phyloP scores from a whole-genome alignment of 23 red algal species.

The Pyropia yezoensis region DNA sequence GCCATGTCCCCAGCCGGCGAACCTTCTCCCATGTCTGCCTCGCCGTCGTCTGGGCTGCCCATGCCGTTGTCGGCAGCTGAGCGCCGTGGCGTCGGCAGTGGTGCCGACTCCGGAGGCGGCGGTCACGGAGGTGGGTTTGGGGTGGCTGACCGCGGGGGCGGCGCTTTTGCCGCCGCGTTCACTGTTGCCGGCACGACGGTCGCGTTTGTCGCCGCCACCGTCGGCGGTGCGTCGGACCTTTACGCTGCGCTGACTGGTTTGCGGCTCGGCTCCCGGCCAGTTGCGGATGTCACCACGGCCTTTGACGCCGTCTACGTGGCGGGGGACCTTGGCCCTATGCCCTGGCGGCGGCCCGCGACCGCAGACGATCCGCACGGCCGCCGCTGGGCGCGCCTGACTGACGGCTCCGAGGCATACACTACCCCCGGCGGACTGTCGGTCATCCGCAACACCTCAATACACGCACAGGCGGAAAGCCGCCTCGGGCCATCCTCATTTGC shows the following conservation, averaged over 20 bases:
- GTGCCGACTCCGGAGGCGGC: no score
- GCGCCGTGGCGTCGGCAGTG: no score
- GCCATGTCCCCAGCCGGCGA: no score
- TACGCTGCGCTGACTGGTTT: slow-evolving; percentile 29
- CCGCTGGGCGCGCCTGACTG: slow-evolving; percentile 20
- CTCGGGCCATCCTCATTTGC: not conserved
- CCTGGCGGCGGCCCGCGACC: slow-evolving; percentile 14
- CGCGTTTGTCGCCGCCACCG: slow-evolving; percentile 53
- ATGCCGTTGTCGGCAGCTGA: no score
- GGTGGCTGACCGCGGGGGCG: slow-evolving; percentile 6
- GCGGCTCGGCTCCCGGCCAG: slow-evolving; percentile 49
- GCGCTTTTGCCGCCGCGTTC: slow-evolving; percentile 38
- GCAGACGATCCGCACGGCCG: not conserved
- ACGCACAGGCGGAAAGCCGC: slow-evolving; percentile 16
- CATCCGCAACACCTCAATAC: slow-evolving; percentile 45
- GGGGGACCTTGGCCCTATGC: slow-evolving; percentile 54
- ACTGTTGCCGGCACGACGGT: slow-evolving; percentile 52
- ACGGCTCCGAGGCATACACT: slow-evolving; percentile 48
- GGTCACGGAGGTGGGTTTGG: no score
- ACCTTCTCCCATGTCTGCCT: no score
- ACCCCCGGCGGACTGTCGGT: slow-evolving; percentile 44
- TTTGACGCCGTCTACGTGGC: slow-evolving; percentile 68
- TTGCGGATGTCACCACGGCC: slow-evolving; percentile 66
- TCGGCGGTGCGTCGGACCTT: slow-evolving; percentile 42
- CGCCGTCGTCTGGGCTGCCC: no score